Conservation (phyloP, 106 monocot genomes). For the Allium cepa region DNA sequence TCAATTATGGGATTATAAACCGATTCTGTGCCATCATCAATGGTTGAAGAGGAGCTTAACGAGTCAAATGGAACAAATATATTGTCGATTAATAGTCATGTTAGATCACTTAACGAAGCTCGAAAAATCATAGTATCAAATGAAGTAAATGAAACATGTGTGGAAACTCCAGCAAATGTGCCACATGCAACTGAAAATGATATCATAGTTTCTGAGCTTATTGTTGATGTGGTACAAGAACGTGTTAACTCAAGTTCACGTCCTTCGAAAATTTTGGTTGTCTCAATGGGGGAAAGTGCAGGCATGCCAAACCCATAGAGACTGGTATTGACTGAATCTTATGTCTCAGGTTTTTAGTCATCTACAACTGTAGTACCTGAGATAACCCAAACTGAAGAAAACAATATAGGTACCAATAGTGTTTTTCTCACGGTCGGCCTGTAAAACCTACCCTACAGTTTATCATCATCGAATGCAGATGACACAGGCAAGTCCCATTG, state of each 20-base stretch:
- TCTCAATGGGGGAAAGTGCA: not conserved
- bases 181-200: not conserved
- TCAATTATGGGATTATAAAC: too few species aligned
- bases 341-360: not conserved
- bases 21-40: too few species aligned
- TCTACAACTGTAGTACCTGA: not conserved
- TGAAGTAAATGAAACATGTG: too few species aligned
- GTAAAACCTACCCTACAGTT: not conserved
- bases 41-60: too few species aligned
- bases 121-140: too few species aligned
- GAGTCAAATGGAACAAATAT: too few species aligned
- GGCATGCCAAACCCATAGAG: not conserved
- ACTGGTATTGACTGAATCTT: not conserved
- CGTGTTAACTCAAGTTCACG: not conserved
- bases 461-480: too few species aligned
- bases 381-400: not conserved
- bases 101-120: too few species aligned
- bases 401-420: too few species aligned
- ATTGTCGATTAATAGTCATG: too few species aligned
- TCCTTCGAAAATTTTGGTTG: not conserved
- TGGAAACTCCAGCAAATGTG: not conserved
- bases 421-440: constrained; percentile 40
- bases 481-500: too few species aligned
- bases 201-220: not conserved
- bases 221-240: not conserved